Conservation (phyloP, 73 alveolate genomes). For the Blepharisma stoltei region DNA sequence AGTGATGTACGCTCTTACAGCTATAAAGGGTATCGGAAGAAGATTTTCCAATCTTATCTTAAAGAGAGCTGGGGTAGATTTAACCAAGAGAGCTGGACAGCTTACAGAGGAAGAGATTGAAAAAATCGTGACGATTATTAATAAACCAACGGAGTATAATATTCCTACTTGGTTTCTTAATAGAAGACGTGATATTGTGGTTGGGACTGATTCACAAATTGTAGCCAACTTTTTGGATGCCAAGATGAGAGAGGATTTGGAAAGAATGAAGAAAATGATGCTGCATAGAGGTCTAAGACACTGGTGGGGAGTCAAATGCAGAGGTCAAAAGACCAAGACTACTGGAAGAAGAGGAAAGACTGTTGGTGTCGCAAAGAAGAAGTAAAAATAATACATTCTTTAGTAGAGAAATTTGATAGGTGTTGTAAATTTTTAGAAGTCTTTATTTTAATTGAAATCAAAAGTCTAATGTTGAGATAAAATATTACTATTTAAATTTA, state of each 20-base stretch:
- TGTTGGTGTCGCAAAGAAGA: conserved; percentile 97
- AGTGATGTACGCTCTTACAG: conserved; percentile 94
- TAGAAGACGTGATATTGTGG: conserved; percentile 89
- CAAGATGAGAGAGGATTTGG: conserved; percentile 96
- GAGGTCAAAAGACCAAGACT: conserved; percentile 99
- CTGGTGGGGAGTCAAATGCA: conserved; percentile 94
- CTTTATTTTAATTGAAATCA: too few relatives aligned
- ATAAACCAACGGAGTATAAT: conserved; percentile 93
- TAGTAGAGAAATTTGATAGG: background rate
- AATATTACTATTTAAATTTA: too few relatives aligned
- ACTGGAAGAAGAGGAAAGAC: conserved; percentile 99
- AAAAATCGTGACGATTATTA: conserved; percentile 89
- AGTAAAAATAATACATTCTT: conserved; percentile 41
- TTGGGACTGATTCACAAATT: conserved; percentile 84
- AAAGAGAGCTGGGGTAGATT: conserved; percentile 83
- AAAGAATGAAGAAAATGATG: conserved; percentile 97
- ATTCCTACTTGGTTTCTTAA: conserved; percentile 99
- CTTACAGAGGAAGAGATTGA: conserved; percentile 96
- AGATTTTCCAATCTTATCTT: conserved; percentile 90
- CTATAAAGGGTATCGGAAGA: conserved; percentile 97
- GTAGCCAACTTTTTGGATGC: conserved; percentile 93
- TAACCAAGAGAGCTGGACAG: conserved; percentile 95
- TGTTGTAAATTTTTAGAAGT: too few relatives aligned
- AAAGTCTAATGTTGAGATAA: too few relatives aligned
- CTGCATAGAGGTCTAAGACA: conserved; percentile 97